A percentile compares a stretch with the other conserved stretches of the same genome.
Evolutionary conservation across 1,139 yeast genomes (phyloP).

Genomic region (Candida frijolesensis): DNA sequence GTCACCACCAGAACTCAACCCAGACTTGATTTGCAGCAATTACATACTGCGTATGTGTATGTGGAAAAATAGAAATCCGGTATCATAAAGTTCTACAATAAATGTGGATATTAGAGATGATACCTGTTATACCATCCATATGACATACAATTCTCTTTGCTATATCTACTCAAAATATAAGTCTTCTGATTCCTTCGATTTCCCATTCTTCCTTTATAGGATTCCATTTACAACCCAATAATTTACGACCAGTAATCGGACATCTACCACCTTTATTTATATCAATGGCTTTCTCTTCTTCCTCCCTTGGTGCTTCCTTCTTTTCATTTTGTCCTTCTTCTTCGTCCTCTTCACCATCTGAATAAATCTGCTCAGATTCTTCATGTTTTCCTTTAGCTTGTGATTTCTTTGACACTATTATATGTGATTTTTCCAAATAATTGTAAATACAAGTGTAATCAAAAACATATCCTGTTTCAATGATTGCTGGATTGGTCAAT

Average conservation of each 20-base stretch:
- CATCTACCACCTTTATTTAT: conserved; percentile 69
- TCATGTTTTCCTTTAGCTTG: conserved; percentile 16
- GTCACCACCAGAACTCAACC: too few species aligned
- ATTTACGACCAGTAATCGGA: conserved; percentile 76
- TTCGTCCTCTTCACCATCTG: conserved; percentile 20
- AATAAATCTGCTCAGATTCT: conserved; percentile 21
- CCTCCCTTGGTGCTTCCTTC: conserved; percentile 22
- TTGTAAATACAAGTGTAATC: conserved; percentile 86
- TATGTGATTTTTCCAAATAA: conserved; percentile 54
- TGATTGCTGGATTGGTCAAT: conserved; percentile 77
- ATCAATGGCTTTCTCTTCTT: conserved; percentile 19
- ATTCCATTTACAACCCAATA: conserved; percentile 74
- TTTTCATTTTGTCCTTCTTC: conserved; percentile 11
- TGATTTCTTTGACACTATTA: conserved; percentile 28
- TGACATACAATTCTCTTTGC: too few species aligned
- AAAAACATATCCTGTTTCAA: conserved; percentile 90
- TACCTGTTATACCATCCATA: too few species aligned
- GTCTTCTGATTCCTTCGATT: conserved; percentile 70
- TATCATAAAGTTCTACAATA: too few species aligned
- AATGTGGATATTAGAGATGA: too few species aligned
- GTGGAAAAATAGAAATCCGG: too few species aligned
- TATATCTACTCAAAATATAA: conserved; percentile 47
- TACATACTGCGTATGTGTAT: too few species aligned
- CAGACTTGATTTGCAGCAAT: too few species aligned
- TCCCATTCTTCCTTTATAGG: conserved; percentile 64